Conservation (phyloP, 202 grass and related monocot species). For the Schoenoplectus triqueter region DNA sequence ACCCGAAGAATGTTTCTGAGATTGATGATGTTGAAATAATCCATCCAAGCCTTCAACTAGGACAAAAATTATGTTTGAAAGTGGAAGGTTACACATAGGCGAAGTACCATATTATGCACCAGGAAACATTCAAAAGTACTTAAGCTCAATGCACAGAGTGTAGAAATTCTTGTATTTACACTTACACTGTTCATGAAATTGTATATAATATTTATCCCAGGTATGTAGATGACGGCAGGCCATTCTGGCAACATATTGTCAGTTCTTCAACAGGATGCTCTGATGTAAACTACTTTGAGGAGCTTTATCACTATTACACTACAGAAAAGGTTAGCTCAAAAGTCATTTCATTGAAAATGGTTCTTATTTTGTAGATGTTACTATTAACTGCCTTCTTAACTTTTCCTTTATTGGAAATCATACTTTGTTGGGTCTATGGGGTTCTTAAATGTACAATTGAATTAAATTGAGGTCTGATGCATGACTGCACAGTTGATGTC, state of each 20-base stretch:
- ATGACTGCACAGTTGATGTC: conserved; percentile 1
- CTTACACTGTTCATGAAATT: neutral
- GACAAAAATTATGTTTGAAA: neutral
- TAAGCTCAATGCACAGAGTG: neutral
- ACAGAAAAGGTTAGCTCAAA: conserved; percentile 78
- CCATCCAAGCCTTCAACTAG: neutral
- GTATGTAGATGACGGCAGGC: conserved; percentile 94
- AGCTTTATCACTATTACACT: conserved; percentile 89
- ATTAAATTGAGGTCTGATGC: neutral
- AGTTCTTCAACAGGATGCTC: conserved; percentile 89
- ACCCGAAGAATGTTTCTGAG: neutral
- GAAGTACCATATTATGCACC: neutral
- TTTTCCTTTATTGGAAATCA: neutral
- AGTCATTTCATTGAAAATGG: neutral
- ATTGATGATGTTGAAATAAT: neutral
- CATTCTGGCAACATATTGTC: conserved; percentile 94
- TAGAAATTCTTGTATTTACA: neutral
- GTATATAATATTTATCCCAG: conserved; percentile 42
- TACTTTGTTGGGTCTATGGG: neutral
- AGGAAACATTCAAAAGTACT: neutral
- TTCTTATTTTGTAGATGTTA: conserved; percentile 13
- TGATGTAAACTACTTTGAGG: conserved; percentile 88
- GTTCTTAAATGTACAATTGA: conserved; percentile 26
- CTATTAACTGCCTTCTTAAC: neutral
- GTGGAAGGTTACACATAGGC: neutral